A percentile compares a stretch with the other conserved stretches of the same genome.
Evolutionary conservation across 148 eudicot species (phyloP).

Genomic region (Bassia scoparia): DNA sequence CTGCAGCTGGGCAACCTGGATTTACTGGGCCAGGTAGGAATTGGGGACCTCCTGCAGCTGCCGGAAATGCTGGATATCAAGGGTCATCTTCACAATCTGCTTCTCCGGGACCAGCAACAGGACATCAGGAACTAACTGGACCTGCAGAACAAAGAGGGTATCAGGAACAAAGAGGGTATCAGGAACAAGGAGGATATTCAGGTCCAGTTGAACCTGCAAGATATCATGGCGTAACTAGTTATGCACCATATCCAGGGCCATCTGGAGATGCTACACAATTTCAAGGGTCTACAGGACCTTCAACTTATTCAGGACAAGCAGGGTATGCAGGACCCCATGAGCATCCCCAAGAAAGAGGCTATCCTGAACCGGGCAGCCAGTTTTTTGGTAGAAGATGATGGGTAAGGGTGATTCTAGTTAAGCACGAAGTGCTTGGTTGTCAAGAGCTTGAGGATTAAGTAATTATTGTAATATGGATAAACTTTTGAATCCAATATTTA

Average conservation of each 20-base stretch:
- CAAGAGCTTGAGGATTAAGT: not conserved
- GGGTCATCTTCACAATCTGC: not conserved
- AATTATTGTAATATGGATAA: not conserved
- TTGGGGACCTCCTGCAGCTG: not conserved
- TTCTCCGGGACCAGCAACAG: not conserved
- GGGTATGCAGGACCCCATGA: conserved; percentile 7
- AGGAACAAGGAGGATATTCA: not conserved
- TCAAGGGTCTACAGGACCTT: conserved; percentile 5
- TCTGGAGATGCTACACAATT: not conserved
- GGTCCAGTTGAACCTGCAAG: conserved; percentile 7
- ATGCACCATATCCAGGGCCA: not conserved
- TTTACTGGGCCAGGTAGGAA: not conserved
- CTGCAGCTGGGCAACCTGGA: not conserved
- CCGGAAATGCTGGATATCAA: not conserved
- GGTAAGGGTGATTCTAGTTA: not conserved
- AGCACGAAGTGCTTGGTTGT: not conserved
- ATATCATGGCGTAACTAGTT: not conserved
- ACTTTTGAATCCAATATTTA: not conserved
- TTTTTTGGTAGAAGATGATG: conserved; percentile 1
- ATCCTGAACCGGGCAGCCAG: not conserved
- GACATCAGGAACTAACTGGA: not conserved
- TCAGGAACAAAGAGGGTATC: no score
- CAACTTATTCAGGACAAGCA: conserved; percentile 6
- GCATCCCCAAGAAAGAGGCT: conserved; percentile 4
- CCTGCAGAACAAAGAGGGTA: not conserved